Percentiles rank a stretch among this genome's conserved stretches.
phyloP scores from a whole-genome alignment of 2,329 filamentous ascomycete genomes.

The Aspergillus sp. region DNA sequence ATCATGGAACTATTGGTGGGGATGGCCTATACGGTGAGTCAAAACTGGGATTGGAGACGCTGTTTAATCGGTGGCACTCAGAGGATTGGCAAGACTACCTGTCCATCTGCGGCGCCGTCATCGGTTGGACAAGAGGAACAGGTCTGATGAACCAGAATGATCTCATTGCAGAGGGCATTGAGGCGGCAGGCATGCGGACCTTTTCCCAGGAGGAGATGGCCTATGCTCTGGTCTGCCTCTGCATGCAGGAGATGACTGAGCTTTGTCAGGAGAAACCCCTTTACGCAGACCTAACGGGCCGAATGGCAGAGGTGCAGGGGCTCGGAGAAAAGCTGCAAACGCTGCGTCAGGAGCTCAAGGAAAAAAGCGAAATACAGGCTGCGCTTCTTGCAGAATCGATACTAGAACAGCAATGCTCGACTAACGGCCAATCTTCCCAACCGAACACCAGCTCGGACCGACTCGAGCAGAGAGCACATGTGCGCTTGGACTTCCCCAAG shows the following conservation, averaged over 20 bases:
- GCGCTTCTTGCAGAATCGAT: neutral
- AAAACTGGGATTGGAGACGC: constrained; percentile 1
- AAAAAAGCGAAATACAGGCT: neutral
- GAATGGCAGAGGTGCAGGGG: neutral
- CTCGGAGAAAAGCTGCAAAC: neutral
- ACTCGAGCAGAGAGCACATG: neutral
- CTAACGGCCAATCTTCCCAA: too few relatives aligned
- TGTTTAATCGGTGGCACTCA: neutral
- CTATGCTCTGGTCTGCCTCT: neutral
- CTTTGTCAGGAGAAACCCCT: neutral
- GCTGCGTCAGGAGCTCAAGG: neutral
- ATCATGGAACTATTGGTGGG: constrained; percentile 5
- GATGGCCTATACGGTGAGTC: constrained; percentile 12
- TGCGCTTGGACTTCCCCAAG: neutral
- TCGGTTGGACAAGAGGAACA: constrained; percentile 8
- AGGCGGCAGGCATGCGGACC: neutral
- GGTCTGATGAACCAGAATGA: constrained; percentile 6
- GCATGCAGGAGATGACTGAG: neutral
- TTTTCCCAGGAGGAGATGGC: constrained; percentile 8
- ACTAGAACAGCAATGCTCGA: neutral
- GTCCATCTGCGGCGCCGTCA: constrained; percentile 2
- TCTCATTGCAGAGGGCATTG: constrained; percentile 2
- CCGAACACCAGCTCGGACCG: neutral
- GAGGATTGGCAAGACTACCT: constrained; percentile 5
- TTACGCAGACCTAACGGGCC: neutral